Evolutionary conservation across 129 eudicot genomes (phyloP).

Genomic region (Flaveria linearis): DNA sequence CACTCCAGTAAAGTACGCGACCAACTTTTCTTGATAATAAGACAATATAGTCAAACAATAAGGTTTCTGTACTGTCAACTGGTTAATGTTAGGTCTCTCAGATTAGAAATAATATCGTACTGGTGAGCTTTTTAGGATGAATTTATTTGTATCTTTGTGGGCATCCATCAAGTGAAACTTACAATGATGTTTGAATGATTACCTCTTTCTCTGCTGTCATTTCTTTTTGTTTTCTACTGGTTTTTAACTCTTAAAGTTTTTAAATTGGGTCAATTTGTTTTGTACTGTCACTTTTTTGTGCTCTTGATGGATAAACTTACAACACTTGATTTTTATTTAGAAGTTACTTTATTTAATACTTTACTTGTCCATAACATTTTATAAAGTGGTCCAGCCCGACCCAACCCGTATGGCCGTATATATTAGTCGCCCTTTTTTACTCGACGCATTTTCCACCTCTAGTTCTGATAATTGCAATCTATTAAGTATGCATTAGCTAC

Average conservation of each 20-base stretch:
- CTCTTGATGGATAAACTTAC: neutral
- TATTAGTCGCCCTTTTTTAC: neutral
- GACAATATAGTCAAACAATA: neutral
- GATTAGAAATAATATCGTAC: constrained; percentile 16
- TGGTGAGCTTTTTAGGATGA: constrained; percentile 10
- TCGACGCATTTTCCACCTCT: neutral
- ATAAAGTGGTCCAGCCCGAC: neutral
- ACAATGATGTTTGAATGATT: neutral
- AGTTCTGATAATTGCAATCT: neutral
- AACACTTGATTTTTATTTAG: neutral
- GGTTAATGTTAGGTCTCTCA: neutral
- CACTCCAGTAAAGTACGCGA: constrained; percentile 70
- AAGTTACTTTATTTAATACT: neutral
- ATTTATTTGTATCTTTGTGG: neutral
- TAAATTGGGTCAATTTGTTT: neutral
- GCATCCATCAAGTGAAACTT: constrained; percentile 17
- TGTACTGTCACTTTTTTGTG: neutral
- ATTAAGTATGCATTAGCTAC: neutral
- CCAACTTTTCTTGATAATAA: neutral
- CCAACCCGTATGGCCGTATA: neutral
- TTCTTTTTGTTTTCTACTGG: neutral
- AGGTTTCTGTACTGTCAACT: constrained; percentile 10
- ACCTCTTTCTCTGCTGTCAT: neutral
- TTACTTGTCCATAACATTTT: neutral
- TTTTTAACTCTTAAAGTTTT: neutral